phyloP scores from a whole-genome alignment of 495 filamentous ascomycete species.

The Evansstolkia leycettana region DNA sequence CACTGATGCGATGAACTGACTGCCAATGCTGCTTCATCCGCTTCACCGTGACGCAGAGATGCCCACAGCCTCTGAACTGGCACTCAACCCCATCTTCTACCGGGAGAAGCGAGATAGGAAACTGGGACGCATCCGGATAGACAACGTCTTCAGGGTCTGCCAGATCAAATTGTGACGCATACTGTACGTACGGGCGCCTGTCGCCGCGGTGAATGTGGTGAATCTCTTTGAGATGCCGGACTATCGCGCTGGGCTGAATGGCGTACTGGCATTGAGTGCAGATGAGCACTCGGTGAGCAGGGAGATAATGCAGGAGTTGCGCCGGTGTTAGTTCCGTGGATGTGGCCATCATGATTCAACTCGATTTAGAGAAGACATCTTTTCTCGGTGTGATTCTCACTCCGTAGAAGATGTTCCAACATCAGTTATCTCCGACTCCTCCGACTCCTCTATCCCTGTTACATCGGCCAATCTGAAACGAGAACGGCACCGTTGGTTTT shows the following conservation, averaged over 20 bases:
- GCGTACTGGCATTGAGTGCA: slow-evolving; percentile 21
- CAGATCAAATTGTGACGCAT: slow-evolving; percentile 10
- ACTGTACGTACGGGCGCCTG: slow-evolving; percentile 14
- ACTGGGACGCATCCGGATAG: slow-evolving; percentile 7
- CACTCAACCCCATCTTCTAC: slow-evolving; percentile 18
- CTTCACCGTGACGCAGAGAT: slow-evolving; percentile 17
- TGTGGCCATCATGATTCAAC: no score
- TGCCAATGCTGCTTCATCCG: slow-evolving; percentile 22
- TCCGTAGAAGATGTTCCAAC: no score
- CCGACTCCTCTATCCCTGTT: no score
- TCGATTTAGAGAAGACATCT: no score
- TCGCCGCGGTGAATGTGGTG: slow-evolving; percentile 15
- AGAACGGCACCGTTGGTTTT: no score
- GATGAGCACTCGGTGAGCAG: slow-evolving; percentile 15
- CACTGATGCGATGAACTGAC: slow-evolving; percentile 7
- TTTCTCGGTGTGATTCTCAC: no score
- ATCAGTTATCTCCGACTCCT: no score
- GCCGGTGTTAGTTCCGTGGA: no score
- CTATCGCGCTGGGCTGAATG: slow-evolving; percentile 20
- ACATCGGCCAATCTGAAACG: no score
- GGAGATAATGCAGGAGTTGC: slow-evolving; percentile 12
- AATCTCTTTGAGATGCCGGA: slow-evolving; percentile 27
- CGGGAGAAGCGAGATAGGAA: slow-evolving; percentile 18
- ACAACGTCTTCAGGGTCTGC: slow-evolving; percentile 10
- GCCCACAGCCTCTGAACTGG: slow-evolving; percentile 7